Evolutionary conservation across 805 yeast species (phyloP).

Genomic region (Blastobotrys muscicola): DNA sequence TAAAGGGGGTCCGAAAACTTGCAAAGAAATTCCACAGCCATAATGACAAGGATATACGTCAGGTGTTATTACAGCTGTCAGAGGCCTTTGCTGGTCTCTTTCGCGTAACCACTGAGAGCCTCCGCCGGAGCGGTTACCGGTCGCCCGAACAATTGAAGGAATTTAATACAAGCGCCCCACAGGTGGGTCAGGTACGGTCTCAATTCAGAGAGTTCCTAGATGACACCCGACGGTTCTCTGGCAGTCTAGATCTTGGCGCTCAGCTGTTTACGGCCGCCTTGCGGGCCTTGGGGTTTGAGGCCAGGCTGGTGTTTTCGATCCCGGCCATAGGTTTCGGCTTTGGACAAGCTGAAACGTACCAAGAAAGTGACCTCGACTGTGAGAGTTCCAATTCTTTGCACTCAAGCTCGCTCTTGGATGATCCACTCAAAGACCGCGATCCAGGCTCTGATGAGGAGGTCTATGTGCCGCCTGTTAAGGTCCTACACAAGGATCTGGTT

Average conservation of each 20-base stretch:
- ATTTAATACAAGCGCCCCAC: conserved; percentile 9
- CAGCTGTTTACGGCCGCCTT: conserved; percentile 64
- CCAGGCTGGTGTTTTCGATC: conserved; percentile 58
- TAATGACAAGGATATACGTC: background rate
- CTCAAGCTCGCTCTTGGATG: too few relatives aligned
- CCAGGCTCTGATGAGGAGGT: too few relatives aligned
- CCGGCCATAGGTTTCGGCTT: conserved; percentile 41
- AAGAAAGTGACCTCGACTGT: background rate
- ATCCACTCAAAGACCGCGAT: too few relatives aligned
- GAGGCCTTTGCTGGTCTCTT: background rate
- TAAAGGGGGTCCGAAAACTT: background rate
- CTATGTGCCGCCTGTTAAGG: background rate
- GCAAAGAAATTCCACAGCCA: background rate
- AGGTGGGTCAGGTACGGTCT: conserved; percentile 23
- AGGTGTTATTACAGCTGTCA: too few relatives aligned
- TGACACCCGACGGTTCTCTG: conserved; percentile 48
- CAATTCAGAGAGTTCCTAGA: conserved; percentile 24
- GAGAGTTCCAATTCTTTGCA: too few relatives aligned
- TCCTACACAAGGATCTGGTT: background rate
- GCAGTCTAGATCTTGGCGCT: conserved; percentile 59
- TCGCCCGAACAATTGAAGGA: conserved; percentile 18
- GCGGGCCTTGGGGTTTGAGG: conserved; percentile 52
- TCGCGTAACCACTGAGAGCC: conserved; percentile 34
- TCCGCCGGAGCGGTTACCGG: conserved; percentile 2
- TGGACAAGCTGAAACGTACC: background rate